Percentiles rank a stretch among this genome's conserved stretches.
Conservation (phyloP, 2,329 filamentous ascomycete genomes). For the Colletotrichum coccodes region DNA sequence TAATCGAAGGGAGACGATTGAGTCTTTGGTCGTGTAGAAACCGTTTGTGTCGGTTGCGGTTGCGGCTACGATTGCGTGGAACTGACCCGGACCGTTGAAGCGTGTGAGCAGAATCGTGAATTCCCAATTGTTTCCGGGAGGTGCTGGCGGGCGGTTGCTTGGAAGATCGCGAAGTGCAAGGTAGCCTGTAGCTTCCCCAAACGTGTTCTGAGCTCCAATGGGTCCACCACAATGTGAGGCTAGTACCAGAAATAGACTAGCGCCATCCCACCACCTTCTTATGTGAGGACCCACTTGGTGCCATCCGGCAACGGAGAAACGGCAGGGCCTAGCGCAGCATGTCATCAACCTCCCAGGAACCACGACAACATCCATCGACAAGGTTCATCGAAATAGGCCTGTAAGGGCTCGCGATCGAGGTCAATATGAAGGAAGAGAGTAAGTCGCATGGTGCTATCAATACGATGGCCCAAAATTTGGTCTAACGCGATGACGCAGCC, state of each 20-base stretch:
- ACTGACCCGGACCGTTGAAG: not conserved
- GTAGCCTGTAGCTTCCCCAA: conserved; percentile 29
- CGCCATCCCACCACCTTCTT: conserved; percentile 42
- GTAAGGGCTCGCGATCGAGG: conserved; percentile 15
- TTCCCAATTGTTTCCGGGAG: not conserved
- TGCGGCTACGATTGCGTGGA: too few relatives aligned
- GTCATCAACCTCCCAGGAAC: conserved; percentile 24
- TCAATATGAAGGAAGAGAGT: conserved; percentile 53
- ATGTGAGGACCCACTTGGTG: conserved; percentile 30
- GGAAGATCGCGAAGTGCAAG: conserved; percentile 15
- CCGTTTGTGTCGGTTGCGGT: not conserved
- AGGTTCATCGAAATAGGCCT: conserved; percentile 15
- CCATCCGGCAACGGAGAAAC: conserved; percentile 29
- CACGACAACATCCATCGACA: conserved; percentile 25
- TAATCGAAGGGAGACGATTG: conserved; percentile 1
- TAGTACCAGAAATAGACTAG: conserved; percentile 45
- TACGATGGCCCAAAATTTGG: rapidly evolving
- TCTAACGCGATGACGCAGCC: conserved; percentile 24
- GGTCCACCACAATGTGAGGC: conserved; percentile 46
- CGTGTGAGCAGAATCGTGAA: not conserved
- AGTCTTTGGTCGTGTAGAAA: not conserved
- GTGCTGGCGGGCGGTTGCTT: conserved; percentile 8
- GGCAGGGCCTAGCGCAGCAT: conserved; percentile 29
- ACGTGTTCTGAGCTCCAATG: conserved; percentile 32
- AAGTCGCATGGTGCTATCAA: conserved; percentile 24